Conservation (phyloP, 176 grass and related monocot species). For the Oryza nivara region DNA sequence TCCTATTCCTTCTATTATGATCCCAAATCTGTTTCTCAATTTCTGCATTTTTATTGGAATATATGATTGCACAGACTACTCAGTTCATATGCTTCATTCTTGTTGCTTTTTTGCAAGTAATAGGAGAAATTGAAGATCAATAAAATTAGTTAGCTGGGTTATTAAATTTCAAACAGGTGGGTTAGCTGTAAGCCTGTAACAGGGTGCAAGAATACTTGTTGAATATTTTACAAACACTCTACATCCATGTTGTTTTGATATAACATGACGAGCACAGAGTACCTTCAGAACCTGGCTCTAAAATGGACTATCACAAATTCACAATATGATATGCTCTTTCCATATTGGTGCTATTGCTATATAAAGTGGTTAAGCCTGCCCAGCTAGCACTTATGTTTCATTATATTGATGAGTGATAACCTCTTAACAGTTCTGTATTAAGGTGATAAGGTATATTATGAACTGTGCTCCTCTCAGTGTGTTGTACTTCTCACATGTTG, state of each 20-base stretch:
- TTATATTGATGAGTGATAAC: neutral
- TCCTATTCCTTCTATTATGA: constrained; percentile 1
- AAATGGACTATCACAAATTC: neutral
- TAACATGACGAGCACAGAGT: neutral
- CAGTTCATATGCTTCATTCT: neutral
- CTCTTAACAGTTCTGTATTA: neutral
- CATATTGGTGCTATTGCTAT: neutral
- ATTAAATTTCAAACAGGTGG: neutral
- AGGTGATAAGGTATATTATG: neutral
- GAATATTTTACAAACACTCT: neutral
- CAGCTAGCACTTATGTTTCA: neutral
- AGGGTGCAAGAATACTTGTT: neutral
- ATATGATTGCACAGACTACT: neutral
- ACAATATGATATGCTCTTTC: neutral
- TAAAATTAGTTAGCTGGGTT: neutral
- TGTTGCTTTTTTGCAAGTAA: neutral
- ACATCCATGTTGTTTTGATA: neutral
- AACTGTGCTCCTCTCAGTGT: neutral
- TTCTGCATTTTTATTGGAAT: neutral
- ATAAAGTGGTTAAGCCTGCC: neutral
- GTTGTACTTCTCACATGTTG: constrained; percentile 13
- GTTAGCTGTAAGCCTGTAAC: neutral
- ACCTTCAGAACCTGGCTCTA: neutral
- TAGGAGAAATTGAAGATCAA: neutral
- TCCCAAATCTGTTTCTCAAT: neutral